A percentile compares a stretch with the other conserved stretches of the same genome.
Evolutionary conservation across 2,329 filamentous ascomycete genomes (phyloP).

Genomic region (Colletotrichum sp.): DNA sequence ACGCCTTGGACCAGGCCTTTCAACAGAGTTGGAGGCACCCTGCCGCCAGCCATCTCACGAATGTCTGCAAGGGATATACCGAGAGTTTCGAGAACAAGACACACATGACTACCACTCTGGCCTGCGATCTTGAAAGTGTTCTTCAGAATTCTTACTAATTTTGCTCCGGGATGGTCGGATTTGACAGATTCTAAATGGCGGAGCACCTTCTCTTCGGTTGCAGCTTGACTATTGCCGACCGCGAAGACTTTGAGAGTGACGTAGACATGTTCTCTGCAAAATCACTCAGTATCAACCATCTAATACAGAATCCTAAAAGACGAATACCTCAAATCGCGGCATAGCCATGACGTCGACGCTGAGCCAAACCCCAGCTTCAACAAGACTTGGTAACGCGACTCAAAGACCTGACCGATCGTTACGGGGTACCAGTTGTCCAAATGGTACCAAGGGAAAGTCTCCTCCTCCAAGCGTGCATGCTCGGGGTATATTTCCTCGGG

Average conservation of each 20-base stretch:
- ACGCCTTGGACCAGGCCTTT: conserved; percentile 6
- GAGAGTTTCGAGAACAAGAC: conserved; percentile 8
- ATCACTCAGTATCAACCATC: not conserved
- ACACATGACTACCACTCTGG: not conserved
- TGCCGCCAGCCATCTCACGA: conserved; percentile 14
- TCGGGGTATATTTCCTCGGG: conserved; percentile 11
- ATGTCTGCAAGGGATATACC: conserved; percentile 15
- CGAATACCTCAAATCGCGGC: conserved; percentile 24
- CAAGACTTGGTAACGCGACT: conserved; percentile 26
- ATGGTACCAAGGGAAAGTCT: conserved; percentile 26
- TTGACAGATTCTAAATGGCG: not conserved
- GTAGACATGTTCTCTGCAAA: conserved; percentile 1
- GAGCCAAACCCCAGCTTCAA: conserved; percentile 31
- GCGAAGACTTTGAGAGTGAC: conserved; percentile 14
- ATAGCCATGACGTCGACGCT: conserved; percentile 30
- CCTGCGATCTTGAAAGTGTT: conserved; percentile 2
- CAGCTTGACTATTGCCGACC: conserved; percentile 3
- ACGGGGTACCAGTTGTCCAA: conserved; percentile 28
- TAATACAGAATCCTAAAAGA: not conserved
- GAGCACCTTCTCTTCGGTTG: not conserved
- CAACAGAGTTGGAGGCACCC: conserved; percentile 9
- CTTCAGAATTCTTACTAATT: not conserved
- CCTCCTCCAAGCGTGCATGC: conserved; percentile 25
- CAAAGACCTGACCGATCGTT: conserved; percentile 25
- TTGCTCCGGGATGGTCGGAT: conserved; percentile 9